Conservation (phyloP, 108 stramenopile genomes). For the Nitzschia putrida region DNA sequence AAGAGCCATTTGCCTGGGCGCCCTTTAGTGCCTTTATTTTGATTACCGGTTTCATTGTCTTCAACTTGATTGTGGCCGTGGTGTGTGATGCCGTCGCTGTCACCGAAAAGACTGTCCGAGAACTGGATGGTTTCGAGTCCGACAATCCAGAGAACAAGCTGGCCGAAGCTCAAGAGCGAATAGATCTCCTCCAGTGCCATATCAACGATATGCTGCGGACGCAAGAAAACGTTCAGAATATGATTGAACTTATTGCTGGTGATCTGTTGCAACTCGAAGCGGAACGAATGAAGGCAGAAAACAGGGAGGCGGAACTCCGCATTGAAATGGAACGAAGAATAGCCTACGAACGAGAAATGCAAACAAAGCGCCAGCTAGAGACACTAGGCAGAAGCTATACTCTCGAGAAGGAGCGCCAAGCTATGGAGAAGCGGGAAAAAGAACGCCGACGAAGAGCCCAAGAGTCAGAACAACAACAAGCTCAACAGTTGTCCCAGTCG, state of each 20-base stretch:
- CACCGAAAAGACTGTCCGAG: slow-evolving; percentile 38
- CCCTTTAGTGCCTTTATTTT: slow-evolving; percentile 56
- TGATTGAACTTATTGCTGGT: slow-evolving; percentile 35
- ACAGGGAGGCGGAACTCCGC: slow-evolving; percentile 21
- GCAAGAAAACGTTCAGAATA: slow-evolving; percentile 44
- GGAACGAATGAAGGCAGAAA: slow-evolving; percentile 34
- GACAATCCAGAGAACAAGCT: slow-evolving; percentile 27
- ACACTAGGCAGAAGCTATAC: not conserved
- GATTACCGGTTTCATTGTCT: slow-evolving; percentile 71
- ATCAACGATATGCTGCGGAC: slow-evolving; percentile 38
- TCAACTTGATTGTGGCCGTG: slow-evolving; percentile 79
- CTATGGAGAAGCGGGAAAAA: slow-evolving; percentile 1
- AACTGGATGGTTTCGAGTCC: slow-evolving; percentile 28
- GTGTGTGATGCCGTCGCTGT: slow-evolving; percentile 66
- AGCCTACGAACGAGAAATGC: slow-evolving; percentile 19
- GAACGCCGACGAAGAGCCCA: not conserved
- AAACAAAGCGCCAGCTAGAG: not conserved
- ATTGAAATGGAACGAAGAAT: slow-evolving; percentile 29
- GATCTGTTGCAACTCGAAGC: slow-evolving; percentile 38
- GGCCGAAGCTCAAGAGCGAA: slow-evolving; percentile 36
- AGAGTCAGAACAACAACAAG: too few species aligned
- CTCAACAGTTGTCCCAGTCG: too few species aligned
- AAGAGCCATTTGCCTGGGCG: slow-evolving; percentile 47
- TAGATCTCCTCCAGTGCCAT: slow-evolving; percentile 30
- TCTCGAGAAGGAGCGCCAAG: slow-evolving; percentile 11